These are phyloP conservation scores for Metarhizium brunneum DNA, from an alignment of 2,329 filamentous ascomycete species.

Conservation along the genomic window DNA sequence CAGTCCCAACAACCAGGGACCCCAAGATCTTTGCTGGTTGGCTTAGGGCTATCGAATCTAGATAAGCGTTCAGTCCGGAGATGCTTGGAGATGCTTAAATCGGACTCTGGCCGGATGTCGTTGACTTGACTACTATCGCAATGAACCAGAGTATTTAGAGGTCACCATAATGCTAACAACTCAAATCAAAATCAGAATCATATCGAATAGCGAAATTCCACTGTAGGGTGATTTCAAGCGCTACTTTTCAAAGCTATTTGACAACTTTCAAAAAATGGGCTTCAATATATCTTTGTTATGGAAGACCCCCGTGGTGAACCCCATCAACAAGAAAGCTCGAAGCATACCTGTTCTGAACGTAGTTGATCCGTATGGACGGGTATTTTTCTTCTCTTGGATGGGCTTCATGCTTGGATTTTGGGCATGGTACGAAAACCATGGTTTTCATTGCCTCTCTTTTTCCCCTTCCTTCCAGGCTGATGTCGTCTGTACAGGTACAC, in stretches of 20 bases:
- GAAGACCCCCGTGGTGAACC: no score
- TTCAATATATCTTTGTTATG: no score
- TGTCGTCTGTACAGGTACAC: conserved; percentile 51
- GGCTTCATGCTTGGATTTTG: conserved; percentile 83
- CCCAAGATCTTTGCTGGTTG: background rate
- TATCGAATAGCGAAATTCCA: no score
- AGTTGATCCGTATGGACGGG: conserved; percentile 69
- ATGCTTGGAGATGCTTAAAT: conserved; percentile 7
- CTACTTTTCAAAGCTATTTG: no score
- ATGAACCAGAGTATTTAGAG: background rate
- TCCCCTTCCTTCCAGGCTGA: background rate
- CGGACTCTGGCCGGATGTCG: background rate
- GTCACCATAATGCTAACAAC: background rate
- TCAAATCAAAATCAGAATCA: no score
- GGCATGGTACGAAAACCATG: conserved; percentile 50
- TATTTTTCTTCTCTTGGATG: conserved; percentile 85
- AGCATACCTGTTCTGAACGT: conserved; percentile 74
- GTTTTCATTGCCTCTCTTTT: background rate
- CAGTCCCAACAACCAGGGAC: background rate
- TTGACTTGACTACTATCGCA: background rate
- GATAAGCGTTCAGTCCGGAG: background rate
- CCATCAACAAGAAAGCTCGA: conserved; percentile 68
- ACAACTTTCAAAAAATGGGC: no score
- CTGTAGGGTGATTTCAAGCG: no score
- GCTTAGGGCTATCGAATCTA: background rate